Base-by-base conservation (phyloP, 352 stramenopile species). In the Pythium vanterpoolii region DNA sequence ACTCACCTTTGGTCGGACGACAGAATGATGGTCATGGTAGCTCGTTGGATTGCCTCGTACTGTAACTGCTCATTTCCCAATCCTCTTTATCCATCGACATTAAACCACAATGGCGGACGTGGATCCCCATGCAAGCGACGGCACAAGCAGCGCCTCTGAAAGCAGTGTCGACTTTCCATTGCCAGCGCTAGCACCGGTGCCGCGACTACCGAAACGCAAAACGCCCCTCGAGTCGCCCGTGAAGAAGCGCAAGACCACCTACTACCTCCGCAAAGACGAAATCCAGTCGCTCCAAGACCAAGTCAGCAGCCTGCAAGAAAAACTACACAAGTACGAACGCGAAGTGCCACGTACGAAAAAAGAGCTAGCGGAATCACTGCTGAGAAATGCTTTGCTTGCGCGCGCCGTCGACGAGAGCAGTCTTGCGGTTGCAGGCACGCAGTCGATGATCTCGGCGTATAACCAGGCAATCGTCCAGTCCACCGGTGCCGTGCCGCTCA, bases 261-360 rank as follows among this genome's bases (percentile, higher is more conserved):
- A 66, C 38, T 66, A 66, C 26, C 40, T 33, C 6, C 49, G 59
- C 31, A 60, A 60, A 30, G 60, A 67, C 23, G 60, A 67, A 31
- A 67, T 62, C 21, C 21, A 52, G 7, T 6, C 23, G 9, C 52
- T 67, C 11, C 44, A 58, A 38, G 51, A 48, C 14, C 42, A 62
- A 9, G 26, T 62, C 31, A 14, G 19, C 19, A 21, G 19, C 0
- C 38, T 67, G 1, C 7, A 52, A 8, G 23, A 27, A n/a, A 44
- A 62, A 31, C 45, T 67, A 1, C 7, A 27, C 8, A 24, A 9
- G 23, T 23, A 26, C 36, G 46, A 57, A 30, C 33, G 24, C 27
- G 28, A 57, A 18, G 16, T 7, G 3, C 36, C 27, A 14, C 16
- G 5, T 1, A 10, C 5, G 4, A 16, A 19, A 45, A 9, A 33